Evolutionary conservation across 202 grass and related monocot species (phyloP).

Genomic region (Cymbopogon flexuosus): DNA sequence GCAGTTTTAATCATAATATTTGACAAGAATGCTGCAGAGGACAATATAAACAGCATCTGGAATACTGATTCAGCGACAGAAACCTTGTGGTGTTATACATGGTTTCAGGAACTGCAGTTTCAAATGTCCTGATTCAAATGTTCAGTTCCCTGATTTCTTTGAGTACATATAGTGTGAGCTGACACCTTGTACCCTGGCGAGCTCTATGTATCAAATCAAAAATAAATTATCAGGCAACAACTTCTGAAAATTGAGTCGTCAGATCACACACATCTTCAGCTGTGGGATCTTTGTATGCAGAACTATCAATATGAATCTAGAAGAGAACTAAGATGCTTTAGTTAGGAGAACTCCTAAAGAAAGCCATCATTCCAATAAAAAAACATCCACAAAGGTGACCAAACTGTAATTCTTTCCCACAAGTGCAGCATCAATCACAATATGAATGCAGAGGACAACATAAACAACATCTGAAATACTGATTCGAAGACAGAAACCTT

Average conservation of each 20-base stretch:
- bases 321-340: no score
- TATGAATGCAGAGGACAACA: not conserved
- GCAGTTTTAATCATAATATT: not conserved
- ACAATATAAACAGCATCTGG: not conserved
- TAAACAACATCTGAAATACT: not conserved
- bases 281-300: no score
- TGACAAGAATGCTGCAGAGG: not conserved
- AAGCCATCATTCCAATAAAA: not conserved
- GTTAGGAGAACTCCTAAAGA: not conserved
- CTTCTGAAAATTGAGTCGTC: no score
- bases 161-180: slow-evolving; percentile 45
- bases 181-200: not conserved
- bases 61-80: not conserved
- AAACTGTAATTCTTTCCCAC: not conserved
- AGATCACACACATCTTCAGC: no score
- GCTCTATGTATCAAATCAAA: no score
- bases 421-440: not conserved
- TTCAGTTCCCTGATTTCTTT: slow-evolving; percentile 26
- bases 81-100: slow-evolving; percentile 11
- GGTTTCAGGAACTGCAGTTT: slow-evolving; percentile 23
- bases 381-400: not conserved
- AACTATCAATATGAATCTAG: no score
- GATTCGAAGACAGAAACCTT: not conserved
- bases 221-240: no score
- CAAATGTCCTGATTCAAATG: not conserved